Percentiles rank a stretch among this genome's conserved stretches.
phyloP scores from a whole-genome alignment of 345 rosid species.

The Melastoma malabathricum region DNA sequence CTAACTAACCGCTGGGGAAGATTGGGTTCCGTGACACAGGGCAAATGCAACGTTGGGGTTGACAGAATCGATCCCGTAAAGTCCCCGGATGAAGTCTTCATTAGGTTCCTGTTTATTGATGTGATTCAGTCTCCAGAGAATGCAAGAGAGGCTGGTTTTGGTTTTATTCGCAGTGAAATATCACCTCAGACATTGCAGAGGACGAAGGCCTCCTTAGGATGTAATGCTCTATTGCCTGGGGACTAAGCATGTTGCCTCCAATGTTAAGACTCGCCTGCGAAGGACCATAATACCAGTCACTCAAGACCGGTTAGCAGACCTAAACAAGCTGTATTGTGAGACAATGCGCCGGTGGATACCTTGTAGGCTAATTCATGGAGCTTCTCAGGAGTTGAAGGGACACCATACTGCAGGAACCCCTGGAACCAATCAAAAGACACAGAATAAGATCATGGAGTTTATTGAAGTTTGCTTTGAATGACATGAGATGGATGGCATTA shows the following conservation, averaged over 20 bases:
- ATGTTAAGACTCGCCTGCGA: constrained; percentile 61
- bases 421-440: constrained; percentile 13
- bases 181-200: constrained; percentile 39
- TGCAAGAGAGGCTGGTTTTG: background rate
- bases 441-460: background rate
- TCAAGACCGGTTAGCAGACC: background rate
- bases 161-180: background rate
- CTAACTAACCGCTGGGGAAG: constrained; percentile 72
- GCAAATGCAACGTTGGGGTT: constrained; percentile 78
- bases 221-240: constrained; percentile 71
- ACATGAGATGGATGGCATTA: constrained; percentile 13
- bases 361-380: constrained; percentile 46
- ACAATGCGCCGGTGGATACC: constrained; percentile 14
- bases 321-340: background rate
- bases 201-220: constrained; percentile 46
- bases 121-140: background rate
- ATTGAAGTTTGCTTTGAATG: background rate
- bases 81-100: constrained; percentile 45
- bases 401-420: constrained; percentile 88
- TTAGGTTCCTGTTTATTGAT: constrained; percentile 33
- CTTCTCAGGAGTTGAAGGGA: constrained; percentile 64
- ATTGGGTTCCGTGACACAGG: constrained; percentile 78
- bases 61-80: constrained; percentile 41
- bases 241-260: constrained; percentile 73
- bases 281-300: background rate